Base-by-base conservation (phyloP, 2,329 filamentous ascomycete genomes). In the Clonostachys solani region DNA sequence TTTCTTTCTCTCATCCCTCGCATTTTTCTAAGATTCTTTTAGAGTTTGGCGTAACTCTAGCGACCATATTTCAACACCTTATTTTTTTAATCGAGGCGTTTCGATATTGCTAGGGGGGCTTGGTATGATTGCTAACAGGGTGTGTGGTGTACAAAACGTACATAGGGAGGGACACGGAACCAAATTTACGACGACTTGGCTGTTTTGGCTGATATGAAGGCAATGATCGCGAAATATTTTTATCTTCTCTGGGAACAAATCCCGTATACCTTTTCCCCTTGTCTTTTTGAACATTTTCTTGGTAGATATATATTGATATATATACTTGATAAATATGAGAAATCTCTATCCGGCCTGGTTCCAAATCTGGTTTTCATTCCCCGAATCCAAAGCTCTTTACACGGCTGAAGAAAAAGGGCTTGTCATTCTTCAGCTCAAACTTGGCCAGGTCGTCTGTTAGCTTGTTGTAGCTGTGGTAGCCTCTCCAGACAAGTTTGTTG, bases 401-500 rank as follows among this genome's bases (percentile, higher is more conserved):
- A 12, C 83, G 71, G 58, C 83, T 86, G 55, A 85, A 87, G 59
- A 84, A 81, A 58, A 80, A 87, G 1, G 83, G 74, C 63, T 83
- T 84, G 48, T 83, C 74, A 54, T 86, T 80, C 62, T 76, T 78
- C 37, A 83, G 64, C 13, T 68, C 65, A 66, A 97, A 97, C 67
- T 89, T 86, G 5, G 77, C 89, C 87, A 89, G 94, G 66, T 96
- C 92, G 62, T 95, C 91, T 8, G 90, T 95, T 59, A 95, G 66
- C 55, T 81, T 80, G 62, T 97, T 95, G 62, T 95, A 92, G 69
- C 86, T 92, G 81, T 89, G 95, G 62, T 92, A 96, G 1, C 87
- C 86, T 57, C 87, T 86, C 92, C 94, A 99, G 1, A 74, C 71
- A 44, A 99, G 68, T 67, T 95, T 96, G 52, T 92, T 96, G 59